These are phyloP conservation scores for Senna siamea DNA, from an alignment of 306 rosid genomes.

Conservation along the genomic window DNA sequence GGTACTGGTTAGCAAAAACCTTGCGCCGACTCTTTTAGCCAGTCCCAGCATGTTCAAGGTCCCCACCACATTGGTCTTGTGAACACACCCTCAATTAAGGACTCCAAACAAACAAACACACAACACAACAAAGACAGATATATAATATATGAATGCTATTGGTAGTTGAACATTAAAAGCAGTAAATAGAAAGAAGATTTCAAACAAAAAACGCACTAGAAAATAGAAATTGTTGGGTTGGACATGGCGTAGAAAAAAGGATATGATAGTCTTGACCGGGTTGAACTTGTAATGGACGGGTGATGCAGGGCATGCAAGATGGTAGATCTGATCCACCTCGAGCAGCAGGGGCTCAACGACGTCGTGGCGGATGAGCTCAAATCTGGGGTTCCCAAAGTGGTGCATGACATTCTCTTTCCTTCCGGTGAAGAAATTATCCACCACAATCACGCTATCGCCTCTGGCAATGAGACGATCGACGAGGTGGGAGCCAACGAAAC, in stretches of 20 bases:
- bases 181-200: neutral
- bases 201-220: no score
- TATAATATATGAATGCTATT: no score
- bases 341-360: conserved; percentile 77
- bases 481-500: conserved; percentile 74
- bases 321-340: conserved; percentile 84
- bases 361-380: conserved; percentile 78
- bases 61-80: conserved; percentile 99
- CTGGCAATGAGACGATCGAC: conserved; percentile 74
- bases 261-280: conserved; percentile 77
- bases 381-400: conserved; percentile 73
- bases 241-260: no score
- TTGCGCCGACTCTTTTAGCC: conserved; percentile 88
- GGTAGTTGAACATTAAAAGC: neutral
- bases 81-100: conserved; percentile 44
- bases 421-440: conserved; percentile 78
- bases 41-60: conserved; percentile 94
- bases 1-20: conserved; percentile 91
- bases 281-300: conserved; percentile 81
- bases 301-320: conserved; percentile 79
- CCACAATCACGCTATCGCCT: conserved; percentile 79
- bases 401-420: conserved; percentile 77
- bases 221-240: no score
- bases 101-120: conserved; percentile 19
- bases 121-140: neutral